These are phyloP conservation scores for Durotheca rogersii DNA, from an alignment of 495 filamentous ascomycete species.

Conservation along the genomic window DNA sequence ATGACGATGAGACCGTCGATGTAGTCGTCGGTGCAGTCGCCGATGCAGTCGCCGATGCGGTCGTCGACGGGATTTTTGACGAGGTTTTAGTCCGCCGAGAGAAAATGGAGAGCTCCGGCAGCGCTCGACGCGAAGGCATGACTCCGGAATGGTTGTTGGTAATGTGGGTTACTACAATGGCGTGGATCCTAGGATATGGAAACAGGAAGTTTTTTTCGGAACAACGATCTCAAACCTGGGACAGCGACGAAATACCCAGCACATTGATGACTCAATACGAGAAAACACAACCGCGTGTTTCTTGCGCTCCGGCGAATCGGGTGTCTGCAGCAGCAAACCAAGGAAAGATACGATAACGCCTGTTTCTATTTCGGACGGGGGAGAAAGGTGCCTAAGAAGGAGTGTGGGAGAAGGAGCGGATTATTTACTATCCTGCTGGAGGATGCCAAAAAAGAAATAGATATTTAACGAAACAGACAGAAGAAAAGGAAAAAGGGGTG, in stretches of 20 bases:
- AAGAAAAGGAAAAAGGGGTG: slow-evolving; percentile 6
- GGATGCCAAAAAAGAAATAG: background rate
- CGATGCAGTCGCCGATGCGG: slow-evolving; percentile 1
- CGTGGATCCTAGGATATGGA: background rate
- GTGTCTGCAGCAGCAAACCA: slow-evolving; percentile 1
- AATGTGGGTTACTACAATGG: slow-evolving; percentile 11
- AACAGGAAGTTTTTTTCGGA: slow-evolving; percentile 10
- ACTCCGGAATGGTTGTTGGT: background rate
- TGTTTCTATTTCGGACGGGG: slow-evolving; percentile 7
- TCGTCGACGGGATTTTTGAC: background rate
- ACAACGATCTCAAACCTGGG: background rate
- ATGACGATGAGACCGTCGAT: too few species aligned
- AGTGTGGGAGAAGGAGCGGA: slow-evolving; percentile 5
- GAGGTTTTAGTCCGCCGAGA: slow-evolving; percentile 3
- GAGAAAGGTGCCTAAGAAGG: slow-evolving; percentile 2
- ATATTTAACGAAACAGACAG: slow-evolving; percentile 14
- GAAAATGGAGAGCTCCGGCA: slow-evolving; percentile 22
- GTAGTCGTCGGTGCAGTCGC: too few species aligned
- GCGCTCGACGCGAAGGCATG: slow-evolving; percentile 23
- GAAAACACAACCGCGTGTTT: background rate
- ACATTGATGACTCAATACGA: slow-evolving; percentile 3
- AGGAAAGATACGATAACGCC: background rate
- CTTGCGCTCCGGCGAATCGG: background rate
- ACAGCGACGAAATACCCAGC: background rate
- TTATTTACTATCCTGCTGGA: slow-evolving; percentile 2